Base-by-base conservation (phyloP, 176 grass and related monocot genomes). In the Cymbopogon citratus region DNA sequence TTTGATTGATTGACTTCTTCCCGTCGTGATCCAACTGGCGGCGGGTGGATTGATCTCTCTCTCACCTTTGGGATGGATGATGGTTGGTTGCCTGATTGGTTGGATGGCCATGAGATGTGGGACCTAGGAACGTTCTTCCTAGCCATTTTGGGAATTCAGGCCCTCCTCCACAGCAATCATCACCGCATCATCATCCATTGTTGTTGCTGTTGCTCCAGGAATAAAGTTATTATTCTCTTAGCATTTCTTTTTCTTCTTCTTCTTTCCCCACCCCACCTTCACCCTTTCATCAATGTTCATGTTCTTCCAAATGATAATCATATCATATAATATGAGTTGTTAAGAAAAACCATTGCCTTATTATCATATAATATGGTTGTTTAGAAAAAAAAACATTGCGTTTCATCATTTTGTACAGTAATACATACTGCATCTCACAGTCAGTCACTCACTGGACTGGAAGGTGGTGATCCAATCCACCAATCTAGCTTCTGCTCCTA, bases 141-240 rank as follows among this genome's bases (percentile, higher is more conserved):
- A 69, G 75, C 72, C 64, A 90, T 93, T 91, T 85, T 90, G 79
- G 88, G 88, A 27, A 86, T 62, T 74, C 33, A 82, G 66, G 60
- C 88, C 44, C 45, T 59, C 57, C 78, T n/a, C 73, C 65, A 66
- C 76, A 48, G 45, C 45, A 48, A 68, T 28, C 49, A 71, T 62
- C 43, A 66, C 66, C 80, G 23, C 59, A 83, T 56, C 35, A 60
- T 60, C 68, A 26, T 61, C 86, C 65, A n/a, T 65, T 75, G 63
- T 66, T 73, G 66, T 60, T 71, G 70, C 51, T 28, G 64, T 77
- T 56, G 12, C 71, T 49, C 56, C 71, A 39, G 59, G 29, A 89
- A 82, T 60, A 21, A 82, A 86, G 78, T 71, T 66, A 31, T 39
- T 31, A 31, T 39, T 31, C 9, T 73, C 56, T 51, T 29, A 63